Conservation (phyloP, 2,329 filamentous ascomycete species). For the Alternaria sp. region DNA sequence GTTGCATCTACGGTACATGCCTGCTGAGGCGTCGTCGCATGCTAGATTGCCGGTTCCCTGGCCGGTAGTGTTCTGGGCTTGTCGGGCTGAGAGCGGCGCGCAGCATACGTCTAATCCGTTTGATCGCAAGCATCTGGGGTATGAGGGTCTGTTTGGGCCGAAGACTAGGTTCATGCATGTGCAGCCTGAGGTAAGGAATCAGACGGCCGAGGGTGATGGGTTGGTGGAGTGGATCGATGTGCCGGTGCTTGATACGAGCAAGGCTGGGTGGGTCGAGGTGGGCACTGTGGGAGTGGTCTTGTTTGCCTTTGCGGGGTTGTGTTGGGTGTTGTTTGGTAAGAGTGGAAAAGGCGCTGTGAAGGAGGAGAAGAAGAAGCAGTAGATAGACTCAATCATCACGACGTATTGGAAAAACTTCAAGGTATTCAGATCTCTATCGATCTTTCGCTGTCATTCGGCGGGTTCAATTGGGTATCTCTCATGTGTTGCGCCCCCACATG, state of each 20-base stretch:
- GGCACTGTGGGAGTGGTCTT: slow-evolving; percentile 56
- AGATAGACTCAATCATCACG: slow-evolving; percentile 1
- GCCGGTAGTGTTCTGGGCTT: slow-evolving; percentile 92
- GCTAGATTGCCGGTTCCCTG: slow-evolving; percentile 70
- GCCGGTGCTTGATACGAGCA: slow-evolving; percentile 53
- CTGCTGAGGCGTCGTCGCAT: slow-evolving; percentile 48
- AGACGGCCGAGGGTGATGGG: neutral
- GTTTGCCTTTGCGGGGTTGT: slow-evolving; percentile 56
- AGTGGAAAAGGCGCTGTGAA: slow-evolving; percentile 21
- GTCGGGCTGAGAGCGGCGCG: slow-evolving; percentile 69
- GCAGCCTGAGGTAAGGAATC: slow-evolving; percentile 34
- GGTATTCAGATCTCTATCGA: neutral
- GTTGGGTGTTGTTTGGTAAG: slow-evolving; percentile 51
- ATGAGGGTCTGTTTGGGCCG: slow-evolving; percentile 79
- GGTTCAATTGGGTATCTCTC: slow-evolving; percentile 19
- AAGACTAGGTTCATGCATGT: slow-evolving; percentile 85
- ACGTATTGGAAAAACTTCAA: neutral
- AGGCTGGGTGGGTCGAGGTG: slow-evolving; percentile 50
- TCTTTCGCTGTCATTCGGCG: slow-evolving; percentile 8
- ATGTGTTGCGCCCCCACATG: neutral
- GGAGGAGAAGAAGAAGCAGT: slow-evolving; percentile 34
- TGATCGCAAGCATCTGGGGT: slow-evolving; percentile 84
- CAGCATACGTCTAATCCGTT: slow-evolving; percentile 84
- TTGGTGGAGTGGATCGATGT: slow-evolving; percentile 51
- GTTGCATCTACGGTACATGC: slow-evolving; percentile 84